Conservation (phyloP, 2,329 filamentous ascomycete genomes). For the Coniosporium tulheliwenetii region DNA sequence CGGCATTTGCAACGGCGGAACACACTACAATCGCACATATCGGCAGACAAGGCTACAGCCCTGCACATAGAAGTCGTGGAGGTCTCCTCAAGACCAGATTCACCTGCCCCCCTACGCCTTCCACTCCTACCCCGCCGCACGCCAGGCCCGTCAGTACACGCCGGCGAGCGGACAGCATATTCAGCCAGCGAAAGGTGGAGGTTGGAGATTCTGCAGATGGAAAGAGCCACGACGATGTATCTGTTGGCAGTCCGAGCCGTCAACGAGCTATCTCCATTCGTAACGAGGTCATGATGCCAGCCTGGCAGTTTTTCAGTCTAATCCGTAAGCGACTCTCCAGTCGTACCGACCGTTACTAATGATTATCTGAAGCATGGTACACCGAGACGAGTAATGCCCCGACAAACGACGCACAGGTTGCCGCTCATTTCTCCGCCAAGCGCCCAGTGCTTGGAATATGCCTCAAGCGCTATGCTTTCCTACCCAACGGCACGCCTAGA, state of each 20-base stretch:
- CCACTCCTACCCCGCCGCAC: conserved; percentile 6
- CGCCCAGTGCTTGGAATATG: conserved; percentile 84
- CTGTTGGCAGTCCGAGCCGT: background rate
- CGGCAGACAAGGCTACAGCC: conserved; percentile 16
- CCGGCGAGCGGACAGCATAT: conserved; percentile 31
- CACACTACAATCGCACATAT: conserved; percentile 35
- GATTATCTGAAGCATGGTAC: conserved; percentile 58
- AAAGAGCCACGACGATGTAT: conserved; percentile 24
- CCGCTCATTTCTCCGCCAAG: conserved; percentile 69
- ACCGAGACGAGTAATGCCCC: conserved; percentile 42
- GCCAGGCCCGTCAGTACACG: too few species aligned
- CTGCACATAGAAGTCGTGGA: conserved; percentile 30
- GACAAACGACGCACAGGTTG: conserved; percentile 61
- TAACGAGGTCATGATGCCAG: conserved; percentile 87
- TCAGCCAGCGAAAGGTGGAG: conserved; percentile 25
- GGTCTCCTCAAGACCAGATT: conserved; percentile 14
- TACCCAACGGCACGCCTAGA: conserved; percentile 49
- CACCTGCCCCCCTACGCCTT: conserved; percentile 18
- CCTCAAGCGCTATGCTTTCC: conserved; percentile 75
- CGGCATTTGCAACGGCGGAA: conserved; percentile 52
- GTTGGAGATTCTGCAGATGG: conserved; percentile 28
- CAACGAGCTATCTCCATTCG: conserved; percentile 15
- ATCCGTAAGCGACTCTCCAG: conserved; percentile 48
- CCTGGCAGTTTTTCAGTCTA: conserved; percentile 92
- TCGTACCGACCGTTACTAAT: conserved; percentile 6